Percentiles rank a stretch among this genome's conserved stretches.
Conservation (phyloP, 1,284 basidiomycete genomes). For the Serendipita sp. region DNA sequence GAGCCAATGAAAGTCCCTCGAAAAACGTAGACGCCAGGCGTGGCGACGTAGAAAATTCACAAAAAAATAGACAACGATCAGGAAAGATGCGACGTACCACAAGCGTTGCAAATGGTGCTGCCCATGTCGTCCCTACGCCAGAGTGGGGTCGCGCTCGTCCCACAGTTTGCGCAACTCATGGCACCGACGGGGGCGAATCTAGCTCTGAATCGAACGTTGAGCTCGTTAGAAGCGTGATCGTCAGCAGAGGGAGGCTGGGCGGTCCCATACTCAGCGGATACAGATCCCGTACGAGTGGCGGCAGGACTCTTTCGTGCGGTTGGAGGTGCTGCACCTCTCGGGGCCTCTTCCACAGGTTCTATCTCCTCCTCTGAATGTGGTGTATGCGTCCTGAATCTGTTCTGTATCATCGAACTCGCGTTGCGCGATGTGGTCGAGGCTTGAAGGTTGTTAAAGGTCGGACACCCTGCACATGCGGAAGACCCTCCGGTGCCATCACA, state of each 20-base stretch:
- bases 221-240: neutral
- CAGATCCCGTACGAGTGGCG: constrained; percentile 9
- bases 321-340: neutral
- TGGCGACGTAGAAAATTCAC: neutral
- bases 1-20: neutral
- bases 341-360: neutral
- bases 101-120: constrained; percentile 85
- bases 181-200: constrained; percentile 50
- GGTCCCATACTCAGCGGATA: constrained; percentile 16
- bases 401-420: neutral
- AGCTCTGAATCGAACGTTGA: constrained; percentile 14
- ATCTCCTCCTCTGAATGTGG: neutral
- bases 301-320: constrained; percentile 14
- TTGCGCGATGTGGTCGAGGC: constrained; percentile 10
- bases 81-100: constrained; percentile 48
- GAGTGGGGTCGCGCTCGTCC: constrained; percentile 84
- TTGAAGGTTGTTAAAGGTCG: constrained; percentile 76
- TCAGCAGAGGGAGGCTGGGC: constrained; percentile 7
- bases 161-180: constrained; percentile 80
- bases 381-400: neutral
- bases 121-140: constrained; percentile 91
- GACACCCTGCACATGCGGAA: constrained; percentile 81
- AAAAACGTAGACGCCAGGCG: neutral
- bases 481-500: constrained; percentile 92
- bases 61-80: constrained; percentile 10